phyloP scores from a whole-genome alignment of 495 filamentous ascomycete species.

The Neurospora sp. region DNA sequence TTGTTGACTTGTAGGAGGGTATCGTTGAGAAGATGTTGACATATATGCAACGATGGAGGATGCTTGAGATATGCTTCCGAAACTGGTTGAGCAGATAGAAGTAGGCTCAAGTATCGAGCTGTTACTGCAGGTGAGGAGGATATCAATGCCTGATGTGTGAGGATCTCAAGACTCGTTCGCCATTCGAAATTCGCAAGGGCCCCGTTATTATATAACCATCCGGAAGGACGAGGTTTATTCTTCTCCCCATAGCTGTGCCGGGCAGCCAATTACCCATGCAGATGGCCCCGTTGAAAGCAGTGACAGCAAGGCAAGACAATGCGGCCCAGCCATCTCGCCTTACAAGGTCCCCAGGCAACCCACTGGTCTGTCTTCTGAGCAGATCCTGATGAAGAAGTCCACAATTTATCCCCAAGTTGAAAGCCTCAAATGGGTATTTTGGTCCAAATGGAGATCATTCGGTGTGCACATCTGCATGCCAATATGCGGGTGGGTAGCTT shows the following conservation, averaged over 20 bases:
- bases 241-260: neutral
- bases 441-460: neutral
- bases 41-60: neutral
- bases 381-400: too few relatives aligned
- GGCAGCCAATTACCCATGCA: neutral
- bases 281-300: neutral
- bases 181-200: neutral
- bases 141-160: neutral
- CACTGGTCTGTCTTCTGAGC: too few relatives aligned
- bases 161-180: neutral
- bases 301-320: neutral
- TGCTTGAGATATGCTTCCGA: neutral
- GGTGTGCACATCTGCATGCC: neutral
- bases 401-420: neutral
- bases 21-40: neutral
- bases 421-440: neutral
- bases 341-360: too few relatives aligned
- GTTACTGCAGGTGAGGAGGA: neutral
- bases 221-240: neutral
- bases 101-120: neutral
- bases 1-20: neutral
- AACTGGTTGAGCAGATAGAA: neutral
- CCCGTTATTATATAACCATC: neutral
- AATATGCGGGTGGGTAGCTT: neutral
- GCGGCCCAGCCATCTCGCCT: too few relatives aligned